Percentiles rank a stretch among this genome's conserved stretches.
Conservation (phyloP, 192 early-diverging fungal genomes). For the Entrophospora sp. region DNA sequence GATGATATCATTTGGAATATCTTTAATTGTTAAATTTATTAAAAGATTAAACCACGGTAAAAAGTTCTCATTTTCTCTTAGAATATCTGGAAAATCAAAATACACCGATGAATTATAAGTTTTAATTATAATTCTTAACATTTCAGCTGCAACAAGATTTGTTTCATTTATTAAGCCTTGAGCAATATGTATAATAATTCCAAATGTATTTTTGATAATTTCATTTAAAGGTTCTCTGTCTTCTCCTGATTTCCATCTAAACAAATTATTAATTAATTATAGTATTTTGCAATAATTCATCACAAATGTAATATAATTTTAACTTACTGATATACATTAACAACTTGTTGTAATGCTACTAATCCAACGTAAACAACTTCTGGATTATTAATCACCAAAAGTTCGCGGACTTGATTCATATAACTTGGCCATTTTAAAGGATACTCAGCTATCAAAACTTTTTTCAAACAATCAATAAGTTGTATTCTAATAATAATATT, state of each 20-base stretch:
- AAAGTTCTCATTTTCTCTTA: conserved; percentile 61
- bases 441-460: conserved; percentile 72
- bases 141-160: conserved; percentile 68
- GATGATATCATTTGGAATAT: conserved; percentile 43
- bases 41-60: conserved; percentile 87
- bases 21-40: conserved; percentile 68
- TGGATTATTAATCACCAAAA: conserved; percentile 58
- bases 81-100: conserved; percentile 45
- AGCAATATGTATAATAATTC: conserved; percentile 69
- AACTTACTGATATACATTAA: conserved; percentile 67
- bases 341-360: conserved; percentile 67
- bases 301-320: neutral
- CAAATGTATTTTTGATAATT: conserved; percentile 69
- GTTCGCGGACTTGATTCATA: conserved; percentile 50
- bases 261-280: too few species aligned
- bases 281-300: too few species aligned
- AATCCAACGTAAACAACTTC: conserved; percentile 69
- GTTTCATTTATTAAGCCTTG: conserved; percentile 48
- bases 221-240: conserved; percentile 59
- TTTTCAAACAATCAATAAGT: conserved; percentile 65
- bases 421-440: conserved; percentile 76
- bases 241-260: conserved; percentile 52
- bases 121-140: conserved; percentile 81
- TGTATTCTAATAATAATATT: conserved; percentile 47
- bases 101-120: conserved; percentile 58